A percentile compares a stretch with the other conserved stretches of the same genome.
Evolutionary conservation across 805 yeast genomes (phyloP).

Genomic region (Torulaspora quercuum): DNA sequence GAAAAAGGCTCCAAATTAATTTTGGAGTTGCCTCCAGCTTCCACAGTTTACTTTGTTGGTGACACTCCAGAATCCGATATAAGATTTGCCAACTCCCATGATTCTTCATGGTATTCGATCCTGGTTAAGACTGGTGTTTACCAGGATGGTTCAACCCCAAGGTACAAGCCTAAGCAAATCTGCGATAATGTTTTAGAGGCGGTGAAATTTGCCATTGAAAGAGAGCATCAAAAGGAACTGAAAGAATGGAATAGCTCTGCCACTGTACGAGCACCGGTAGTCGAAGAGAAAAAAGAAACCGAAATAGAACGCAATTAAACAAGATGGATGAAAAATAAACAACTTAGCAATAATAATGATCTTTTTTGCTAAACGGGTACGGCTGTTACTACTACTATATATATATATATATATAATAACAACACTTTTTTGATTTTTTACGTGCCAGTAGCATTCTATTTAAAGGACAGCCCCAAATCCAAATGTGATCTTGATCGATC

Average conservation of each 20-base stretch:
- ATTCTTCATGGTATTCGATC: conserved; percentile 79
- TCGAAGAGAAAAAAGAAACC: conserved; percentile 40
- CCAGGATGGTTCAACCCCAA: conserved; percentile 74
- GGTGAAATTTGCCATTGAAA: conserved; percentile 75
- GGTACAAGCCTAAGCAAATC: conserved; percentile 70
- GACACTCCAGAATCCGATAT: conserved; percentile 89
- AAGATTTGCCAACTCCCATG: conserved; percentile 83
- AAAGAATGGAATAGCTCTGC: conserved; percentile 65
- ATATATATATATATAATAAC: conserved; percentile 2
- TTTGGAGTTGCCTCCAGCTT: conserved; percentile 71
- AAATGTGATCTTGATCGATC: conserved; percentile 84
- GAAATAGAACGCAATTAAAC: conserved; percentile 1
- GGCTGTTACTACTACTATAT: conserved; percentile 4
- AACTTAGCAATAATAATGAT: too few relatives aligned
- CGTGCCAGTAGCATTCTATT: too few relatives aligned
- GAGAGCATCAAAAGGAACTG: conserved; percentile 71
- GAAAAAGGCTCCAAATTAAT: conserved; percentile 44
- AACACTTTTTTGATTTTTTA: too few relatives aligned
- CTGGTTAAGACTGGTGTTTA: conserved; percentile 85
- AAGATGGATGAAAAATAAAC: too few relatives aligned
- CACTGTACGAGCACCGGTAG: conserved; percentile 49
- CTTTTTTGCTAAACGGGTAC: too few relatives aligned
- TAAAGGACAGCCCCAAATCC: conserved; percentile 93
- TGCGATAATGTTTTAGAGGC: conserved; percentile 77
- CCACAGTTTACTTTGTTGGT: conserved; percentile 84